Evolutionary conservation across 2,329 filamentous ascomycete species (phyloP).

Genomic region (Juglanconis sp.): DNA sequence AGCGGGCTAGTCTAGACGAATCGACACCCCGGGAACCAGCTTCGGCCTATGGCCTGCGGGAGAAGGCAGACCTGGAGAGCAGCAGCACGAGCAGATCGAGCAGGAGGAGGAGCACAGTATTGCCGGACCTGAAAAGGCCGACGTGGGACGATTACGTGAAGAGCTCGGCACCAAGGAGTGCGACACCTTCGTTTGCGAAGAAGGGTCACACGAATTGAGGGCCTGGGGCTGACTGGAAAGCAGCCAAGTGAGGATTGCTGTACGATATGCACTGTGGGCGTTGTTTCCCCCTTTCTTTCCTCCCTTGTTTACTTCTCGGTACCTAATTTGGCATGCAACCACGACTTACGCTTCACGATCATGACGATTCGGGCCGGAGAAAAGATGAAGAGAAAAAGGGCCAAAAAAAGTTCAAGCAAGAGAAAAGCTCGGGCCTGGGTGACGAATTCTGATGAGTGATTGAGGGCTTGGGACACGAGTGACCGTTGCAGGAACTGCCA

Average conservation of each 20-base stretch:
- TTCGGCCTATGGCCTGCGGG: background rate
- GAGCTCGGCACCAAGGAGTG: constrained; percentile 14
- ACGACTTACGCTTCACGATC: background rate
- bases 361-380: background rate
- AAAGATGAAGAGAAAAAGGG: background rate
- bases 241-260: background rate
- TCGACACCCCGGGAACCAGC: constrained; percentile 1
- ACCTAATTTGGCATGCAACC: background rate
- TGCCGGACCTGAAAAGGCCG: constrained; percentile 24
- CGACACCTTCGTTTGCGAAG: constrained; percentile 6
- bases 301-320: background rate
- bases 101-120: constrained; percentile 17
- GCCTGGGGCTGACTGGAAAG: too few species aligned
- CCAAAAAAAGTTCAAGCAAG: background rate
- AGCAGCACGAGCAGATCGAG: constrained; percentile 8
- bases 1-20: constrained; percentile 13
- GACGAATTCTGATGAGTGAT: background rate
- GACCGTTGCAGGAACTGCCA: background rate
- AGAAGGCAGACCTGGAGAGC: constrained; percentile 8
- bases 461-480: background rate
- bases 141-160: constrained; percentile 31
- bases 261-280: background rate
- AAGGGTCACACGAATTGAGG: constrained; percentile 6
- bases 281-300: background rate
- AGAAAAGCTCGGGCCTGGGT: background rate